Evolutionary conservation across 1,284 basidiomycete species (phyloP), one percentile per base, ranked within the genome.

Genomic region (Leccinum solheimii): DNA sequence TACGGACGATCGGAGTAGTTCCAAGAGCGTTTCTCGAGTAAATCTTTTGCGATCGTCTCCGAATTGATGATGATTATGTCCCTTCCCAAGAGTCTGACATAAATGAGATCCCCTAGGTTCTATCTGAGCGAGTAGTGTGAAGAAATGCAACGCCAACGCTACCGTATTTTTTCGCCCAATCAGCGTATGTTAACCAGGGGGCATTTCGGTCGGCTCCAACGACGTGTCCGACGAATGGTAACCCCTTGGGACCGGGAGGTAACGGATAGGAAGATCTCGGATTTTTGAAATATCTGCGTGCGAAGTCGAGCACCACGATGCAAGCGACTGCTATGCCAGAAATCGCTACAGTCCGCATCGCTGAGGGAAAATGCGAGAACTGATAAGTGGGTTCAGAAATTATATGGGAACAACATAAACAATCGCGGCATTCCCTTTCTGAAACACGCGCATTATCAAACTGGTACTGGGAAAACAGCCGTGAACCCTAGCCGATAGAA

Each of bases 21-120:
- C 2, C 63, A 67, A 6, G 79, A 79, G 16, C 80, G 75, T 54
- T 76, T 79, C 19, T 81, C 81, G 11, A 83, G 73, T n/a, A 83
- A 68, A 4, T 79, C 80, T 11, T 64, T 69, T 4, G 73, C 77
- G 14, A 74, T 68, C 40, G 75, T 68, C 9, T 74, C 57, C 0
- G 77, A 77, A 63, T 80, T 79, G 4, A 81, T 64, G 30, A 82
- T 66, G 50, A 83, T 65, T 5, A 79, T 71, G 49, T 81, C 73
- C 53, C 68, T 63, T 8, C 69, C 64, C 26, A 72, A 66, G 2
- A 68, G 50, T 30, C 66, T 67, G 4, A 69, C 61, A 56, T 77
- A 70, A 2, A 77, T 58, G 23, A 79, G 66, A 61, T 72, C 66
- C 8, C 78, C 78, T 71, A 56, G 38, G 40, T 43, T 4, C 6